Base-by-base conservation (phyloP, 176 grass and related monocot species). In the Tillandsia fasciculata region DNA sequence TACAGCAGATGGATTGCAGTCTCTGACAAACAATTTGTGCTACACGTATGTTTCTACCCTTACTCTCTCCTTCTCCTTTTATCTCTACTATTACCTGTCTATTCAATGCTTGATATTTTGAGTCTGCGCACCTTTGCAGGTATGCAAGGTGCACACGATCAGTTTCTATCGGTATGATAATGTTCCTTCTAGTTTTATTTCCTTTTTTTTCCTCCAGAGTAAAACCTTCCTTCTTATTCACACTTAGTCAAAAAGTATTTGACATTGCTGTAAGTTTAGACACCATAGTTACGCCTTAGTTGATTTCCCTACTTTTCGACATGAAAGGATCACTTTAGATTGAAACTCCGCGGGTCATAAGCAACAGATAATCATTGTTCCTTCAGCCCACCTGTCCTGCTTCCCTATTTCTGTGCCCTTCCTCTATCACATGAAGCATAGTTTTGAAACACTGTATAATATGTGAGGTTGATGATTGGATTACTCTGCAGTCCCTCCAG, bases 91-190 rank as follows among this genome's bases (percentile, higher is more conserved):
- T 49, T 14, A 48, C 15, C 48, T 5, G 3, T 11, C 27, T 18
- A 28, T 42, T 78, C 57, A 80, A 0, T 3, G 22, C 29, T 24
- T 52, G 9, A 10, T 51, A 11, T 54, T 27, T 74, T 74, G 9
- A 42, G 33, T 42, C 52, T 54, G 33, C 42, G 12, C 9, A 66
- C 68, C 57, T 58, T 26, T 57, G 50, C 74, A 90, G 91, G 3
- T 90, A 96, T 79, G 67, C 83, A 20, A 86, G 83, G 75, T 96
- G 88, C 75, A 91, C 83, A 15, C 85, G 85, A 15, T 88, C 92
- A 5, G 83, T 96, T 14, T 96, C 92, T 9, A 82, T 88, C 29
- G 85, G 88, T 96, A 96, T 28, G 77, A 42, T 42, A 42, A 42
- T 42, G 33, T 7, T 42, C 33, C 33, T 0, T 42, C 3, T 42